phyloP scores from a whole-genome alignment of 306 rosid species.

The Lathyrus oleraceus region DNA sequence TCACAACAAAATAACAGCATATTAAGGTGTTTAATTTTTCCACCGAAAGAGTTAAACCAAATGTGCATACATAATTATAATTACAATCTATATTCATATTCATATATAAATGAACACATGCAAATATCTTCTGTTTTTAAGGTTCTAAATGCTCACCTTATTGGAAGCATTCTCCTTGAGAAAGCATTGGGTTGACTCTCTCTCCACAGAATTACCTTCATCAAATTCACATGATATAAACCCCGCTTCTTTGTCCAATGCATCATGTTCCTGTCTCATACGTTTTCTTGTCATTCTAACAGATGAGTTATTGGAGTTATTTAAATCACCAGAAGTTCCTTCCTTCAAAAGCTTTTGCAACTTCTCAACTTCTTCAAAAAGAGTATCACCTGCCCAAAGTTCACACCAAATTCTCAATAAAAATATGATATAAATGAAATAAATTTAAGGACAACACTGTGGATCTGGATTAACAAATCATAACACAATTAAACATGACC shows the following conservation, averaged over 20 bases:
- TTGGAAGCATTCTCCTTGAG: conserved; percentile 40
- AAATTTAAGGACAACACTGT: conserved; percentile 6
- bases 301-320: conserved; percentile 42
- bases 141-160: conserved; percentile 37
- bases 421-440: conserved; percentile 18
- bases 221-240: conserved; percentile 35
- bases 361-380: conserved; percentile 66
- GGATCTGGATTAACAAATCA: conserved; percentile 1
- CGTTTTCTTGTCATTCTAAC: conserved; percentile 52
- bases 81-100: not conserved
- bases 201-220: conserved; percentile 41
- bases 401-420: conserved; percentile 36
- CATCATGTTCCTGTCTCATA: conserved; percentile 41
- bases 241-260: conserved; percentile 38
- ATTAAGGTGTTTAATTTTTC: conserved; percentile 28
- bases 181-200: conserved; percentile 39
- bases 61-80: conserved; percentile 1
- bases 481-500: conserved; percentile 31
- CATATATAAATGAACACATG: not conserved
- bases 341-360: conserved; percentile 48
- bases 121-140: not conserved
- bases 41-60: conserved; percentile 3
- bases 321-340: conserved; percentile 40
- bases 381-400: conserved; percentile 59
- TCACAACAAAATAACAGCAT: conserved; percentile 39